Evolutionary conservation across 2,329 filamentous ascomycete genomes (phyloP).

Genomic region (Nigrospora sphaerica): DNA sequence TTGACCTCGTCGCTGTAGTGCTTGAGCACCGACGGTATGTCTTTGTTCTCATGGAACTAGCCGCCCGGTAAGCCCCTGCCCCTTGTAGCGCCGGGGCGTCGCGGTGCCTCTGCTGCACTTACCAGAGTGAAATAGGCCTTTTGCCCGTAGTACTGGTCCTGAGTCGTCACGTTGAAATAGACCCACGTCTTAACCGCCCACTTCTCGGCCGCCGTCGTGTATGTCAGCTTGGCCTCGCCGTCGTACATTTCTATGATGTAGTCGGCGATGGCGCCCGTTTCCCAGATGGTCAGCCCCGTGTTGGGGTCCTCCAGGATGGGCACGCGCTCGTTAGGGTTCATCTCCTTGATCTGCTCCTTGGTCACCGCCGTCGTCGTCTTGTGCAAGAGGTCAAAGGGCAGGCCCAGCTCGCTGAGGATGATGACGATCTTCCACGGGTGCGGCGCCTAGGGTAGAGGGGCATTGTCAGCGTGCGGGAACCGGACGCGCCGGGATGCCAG

Average conservation of each 20-base stretch:
- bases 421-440: neutral
- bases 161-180: neutral
- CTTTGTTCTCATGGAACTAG: neutral
- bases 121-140: neutral
- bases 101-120: too few relatives aligned
- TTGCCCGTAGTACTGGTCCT: neutral
- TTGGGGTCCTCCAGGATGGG: constrained; percentile 5
- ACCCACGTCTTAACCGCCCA: neutral
- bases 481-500: neutral
- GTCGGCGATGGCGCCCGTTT: constrained; percentile 4
- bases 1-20: constrained; percentile 35
- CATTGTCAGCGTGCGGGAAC: neutral
- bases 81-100: too few relatives aligned
- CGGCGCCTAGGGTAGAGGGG: neutral
- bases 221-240: constrained; percentile 5
- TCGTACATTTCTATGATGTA: constrained; percentile 23
- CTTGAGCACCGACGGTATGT: constrained; percentile 25
- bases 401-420: neutral
- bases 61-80: too few relatives aligned
- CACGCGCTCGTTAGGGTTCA: constrained; percentile 6
- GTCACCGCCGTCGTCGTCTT: neutral
- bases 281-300: constrained; percentile 5
- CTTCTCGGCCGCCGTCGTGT: neutral
- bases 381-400: neutral
- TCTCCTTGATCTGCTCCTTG: neutral